Evolutionary conservation across 192 early-diverging fungal genomes (phyloP).

Genomic region (Rhizophagus sp.): DNA sequence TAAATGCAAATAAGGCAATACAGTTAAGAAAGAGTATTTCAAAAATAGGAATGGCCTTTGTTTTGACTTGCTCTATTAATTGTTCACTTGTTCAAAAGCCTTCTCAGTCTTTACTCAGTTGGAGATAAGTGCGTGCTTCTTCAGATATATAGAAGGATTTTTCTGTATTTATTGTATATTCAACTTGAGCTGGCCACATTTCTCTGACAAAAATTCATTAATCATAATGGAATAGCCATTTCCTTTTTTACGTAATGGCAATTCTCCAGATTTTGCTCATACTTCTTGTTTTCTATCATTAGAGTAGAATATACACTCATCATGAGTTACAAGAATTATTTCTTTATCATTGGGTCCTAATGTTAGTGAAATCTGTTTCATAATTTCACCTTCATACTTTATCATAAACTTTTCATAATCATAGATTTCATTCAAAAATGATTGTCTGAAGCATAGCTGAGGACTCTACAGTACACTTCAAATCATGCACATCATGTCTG

Average conservation of each 20-base stretch:
- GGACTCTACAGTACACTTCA: too few species aligned
- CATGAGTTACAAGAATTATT: conserved; percentile 4
- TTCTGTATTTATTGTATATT: not conserved
- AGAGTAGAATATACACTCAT: too few species aligned
- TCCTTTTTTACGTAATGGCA: conserved; percentile 7
- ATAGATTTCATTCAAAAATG: too few species aligned
- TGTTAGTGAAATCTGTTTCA: too few species aligned
- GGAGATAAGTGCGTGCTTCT: conserved; percentile 1
- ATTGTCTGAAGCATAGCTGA: too few species aligned
- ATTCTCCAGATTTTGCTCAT: conserved; percentile 4
- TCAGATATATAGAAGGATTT: not conserved
- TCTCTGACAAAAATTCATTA: not conserved
- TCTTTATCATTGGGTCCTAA: too few species aligned
- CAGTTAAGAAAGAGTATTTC: conserved; percentile 2
- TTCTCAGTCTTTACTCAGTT: not conserved
- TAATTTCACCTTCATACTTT: too few species aligned
- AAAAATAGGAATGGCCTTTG: conserved; percentile 10
- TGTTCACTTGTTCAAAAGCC: conserved; percentile 16
- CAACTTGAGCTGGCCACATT: not conserved
- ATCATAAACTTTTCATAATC: too few species aligned
- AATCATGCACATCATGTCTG: too few species aligned
- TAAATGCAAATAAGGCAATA: too few species aligned
- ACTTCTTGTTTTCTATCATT: conserved; percentile 7
- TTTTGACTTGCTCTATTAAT: conserved; percentile 6
- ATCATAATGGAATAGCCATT: conserved; percentile 10